Evolutionary conservation across 2,329 filamentous ascomycete genomes (phyloP).

Genomic region (Coniochaeta ligniaria): DNA sequence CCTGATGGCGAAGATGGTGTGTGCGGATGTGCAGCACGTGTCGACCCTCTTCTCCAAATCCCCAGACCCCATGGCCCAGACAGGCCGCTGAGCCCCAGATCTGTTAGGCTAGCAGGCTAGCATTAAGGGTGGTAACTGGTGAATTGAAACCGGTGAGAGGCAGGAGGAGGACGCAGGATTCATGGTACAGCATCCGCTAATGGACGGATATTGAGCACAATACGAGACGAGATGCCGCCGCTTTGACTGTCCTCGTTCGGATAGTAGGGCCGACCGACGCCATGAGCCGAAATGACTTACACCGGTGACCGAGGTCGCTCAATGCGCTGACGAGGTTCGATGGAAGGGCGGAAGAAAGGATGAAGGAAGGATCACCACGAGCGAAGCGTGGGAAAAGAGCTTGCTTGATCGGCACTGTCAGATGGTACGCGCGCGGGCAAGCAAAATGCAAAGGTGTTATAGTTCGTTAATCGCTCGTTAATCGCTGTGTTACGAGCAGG

Average conservation of each 20-base stretch:
- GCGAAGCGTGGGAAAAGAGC: neutral
- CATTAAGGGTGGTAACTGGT: neutral
- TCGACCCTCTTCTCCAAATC: neutral
- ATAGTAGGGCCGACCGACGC: neutral
- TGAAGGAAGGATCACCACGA: neutral
- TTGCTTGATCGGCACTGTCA: neutral
- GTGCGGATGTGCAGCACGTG: neutral
- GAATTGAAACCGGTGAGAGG: neutral
- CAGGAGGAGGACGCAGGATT: neutral
- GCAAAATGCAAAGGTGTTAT: neutral
- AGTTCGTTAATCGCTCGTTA: neutral
- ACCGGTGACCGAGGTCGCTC: neutral
- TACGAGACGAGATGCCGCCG: neutral
- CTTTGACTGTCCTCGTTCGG: neutral
- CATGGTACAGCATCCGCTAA: neutral
- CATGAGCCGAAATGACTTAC: neutral
- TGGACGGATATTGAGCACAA: neutral
- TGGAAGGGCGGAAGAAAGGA: neutral
- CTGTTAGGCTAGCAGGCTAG: neutral
- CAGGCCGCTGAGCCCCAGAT: neutral
- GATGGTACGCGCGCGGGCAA: neutral
- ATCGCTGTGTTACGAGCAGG: neutral
- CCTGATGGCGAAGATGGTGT: neutral
- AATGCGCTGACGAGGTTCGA: neutral
- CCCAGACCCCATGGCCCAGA: neutral